These are phyloP conservation scores for Talaromyces sp. DNA, from an alignment of 2,329 filamentous ascomycete genomes.

Conservation along the genomic window DNA sequence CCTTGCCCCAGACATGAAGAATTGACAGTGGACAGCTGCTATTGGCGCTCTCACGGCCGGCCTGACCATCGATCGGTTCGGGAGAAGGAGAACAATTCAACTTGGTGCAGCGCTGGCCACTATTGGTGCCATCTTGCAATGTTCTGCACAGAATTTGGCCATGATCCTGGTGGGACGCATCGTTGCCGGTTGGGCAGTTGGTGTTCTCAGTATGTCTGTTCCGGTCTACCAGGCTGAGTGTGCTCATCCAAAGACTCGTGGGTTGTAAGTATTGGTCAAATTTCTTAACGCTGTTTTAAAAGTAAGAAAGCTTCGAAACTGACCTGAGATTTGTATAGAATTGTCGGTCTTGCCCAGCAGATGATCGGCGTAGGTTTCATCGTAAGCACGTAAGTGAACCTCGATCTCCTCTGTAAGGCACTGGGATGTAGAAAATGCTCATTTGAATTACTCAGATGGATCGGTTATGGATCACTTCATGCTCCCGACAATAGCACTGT, in stretches of 20 bases:
- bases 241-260: slow-evolving; percentile 53
- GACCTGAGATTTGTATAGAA: slow-evolving; percentile 9
- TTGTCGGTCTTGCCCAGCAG: slow-evolving; percentile 39
- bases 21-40: slow-evolving; percentile 23
- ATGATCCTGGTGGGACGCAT: slow-evolving; percentile 55
- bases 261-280: slow-evolving; percentile 21
- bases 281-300: not conserved
- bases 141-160: slow-evolving; percentile 48
- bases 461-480: slow-evolving; percentile 44
- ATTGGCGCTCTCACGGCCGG: slow-evolving; percentile 51
- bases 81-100: slow-evolving; percentile 54
- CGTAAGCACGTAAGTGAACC: slow-evolving; percentile 32
- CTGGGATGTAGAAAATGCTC: slow-evolving; percentile 5
- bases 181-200: slow-evolving; percentile 44
- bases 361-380: slow-evolving; percentile 41
- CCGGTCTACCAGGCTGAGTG: slow-evolving; percentile 61
- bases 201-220: slow-evolving; percentile 45
- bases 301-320: not conserved
- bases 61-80: slow-evolving; percentile 56
- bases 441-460: slow-evolving; percentile 25
- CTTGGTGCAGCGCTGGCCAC: slow-evolving; percentile 54
- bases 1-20: not conserved
- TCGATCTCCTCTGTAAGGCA: not conserved
- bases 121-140: slow-evolving; percentile 55
- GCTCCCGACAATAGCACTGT: slow-evolving; percentile 24